phyloP scores from a whole-genome alignment of 345 rosid species.

The Sisymbrium irio region DNA sequence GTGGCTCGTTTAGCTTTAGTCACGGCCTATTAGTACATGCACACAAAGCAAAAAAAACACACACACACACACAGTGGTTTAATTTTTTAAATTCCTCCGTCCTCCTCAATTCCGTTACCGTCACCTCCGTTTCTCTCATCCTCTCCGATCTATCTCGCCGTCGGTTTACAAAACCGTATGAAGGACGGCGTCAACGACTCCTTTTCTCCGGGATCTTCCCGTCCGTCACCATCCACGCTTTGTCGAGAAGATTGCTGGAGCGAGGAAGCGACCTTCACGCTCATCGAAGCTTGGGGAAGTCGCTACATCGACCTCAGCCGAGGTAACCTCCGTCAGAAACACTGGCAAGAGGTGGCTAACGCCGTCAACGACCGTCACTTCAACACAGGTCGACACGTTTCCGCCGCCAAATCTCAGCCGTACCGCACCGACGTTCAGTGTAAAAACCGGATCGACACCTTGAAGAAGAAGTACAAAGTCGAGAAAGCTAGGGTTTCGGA shows the following conservation, averaged over 20 bases:
- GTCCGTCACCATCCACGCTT: slow-evolving; percentile 48
- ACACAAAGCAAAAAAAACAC: not conserved
- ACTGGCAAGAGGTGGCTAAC: slow-evolving; percentile 98
- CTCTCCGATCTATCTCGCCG: slow-evolving; percentile 20
- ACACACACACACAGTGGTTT: not conserved
- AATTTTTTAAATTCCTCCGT: slow-evolving; percentile 12
- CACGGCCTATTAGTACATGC: slow-evolving; percentile 23
- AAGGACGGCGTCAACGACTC: slow-evolving; percentile 42
- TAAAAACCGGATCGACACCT: slow-evolving; percentile 95
- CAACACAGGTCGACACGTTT: slow-evolving; percentile 35
- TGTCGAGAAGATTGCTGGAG: slow-evolving; percentile 98
- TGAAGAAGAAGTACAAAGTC: slow-evolving; percentile 92
- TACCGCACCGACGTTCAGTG: slow-evolving; percentile 97
- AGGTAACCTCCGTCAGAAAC: slow-evolving; percentile 95
- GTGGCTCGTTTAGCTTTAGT: slow-evolving; percentile 6
- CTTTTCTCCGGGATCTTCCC: slow-evolving; percentile 39
- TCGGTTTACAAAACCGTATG: slow-evolving; percentile 11
- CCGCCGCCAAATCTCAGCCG: slow-evolving; percentile 64
- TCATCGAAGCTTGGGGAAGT: slow-evolving; percentile 90
- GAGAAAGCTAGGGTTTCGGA: slow-evolving; percentile 78
- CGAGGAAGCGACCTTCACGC: slow-evolving; percentile 94
- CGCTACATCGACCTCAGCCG: slow-evolving; percentile 87
- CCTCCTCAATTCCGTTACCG: slow-evolving; percentile 28
- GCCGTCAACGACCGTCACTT: slow-evolving; percentile 91
- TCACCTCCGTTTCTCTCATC: slow-evolving; percentile 20